These are phyloP conservation scores for Gastrodia elata DNA, from an alignment of 106 monocot genomes.

Conservation along the genomic window DNA sequence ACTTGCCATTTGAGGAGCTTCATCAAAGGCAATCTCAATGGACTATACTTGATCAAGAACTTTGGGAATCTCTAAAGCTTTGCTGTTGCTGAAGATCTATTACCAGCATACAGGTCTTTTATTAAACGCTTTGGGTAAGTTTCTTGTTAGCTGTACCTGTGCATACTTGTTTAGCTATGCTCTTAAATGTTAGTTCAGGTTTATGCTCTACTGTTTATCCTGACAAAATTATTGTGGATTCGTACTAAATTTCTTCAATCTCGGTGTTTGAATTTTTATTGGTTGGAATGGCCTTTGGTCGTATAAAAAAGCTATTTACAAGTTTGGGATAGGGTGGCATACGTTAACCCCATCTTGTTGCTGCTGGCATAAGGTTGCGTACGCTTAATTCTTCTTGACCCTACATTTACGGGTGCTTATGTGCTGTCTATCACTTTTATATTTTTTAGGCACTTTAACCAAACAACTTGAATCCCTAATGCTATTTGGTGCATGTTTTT, in stretches of 20 bases:
- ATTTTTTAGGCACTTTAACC: too few species aligned
- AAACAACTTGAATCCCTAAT: too few species aligned
- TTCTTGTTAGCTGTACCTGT: neutral
- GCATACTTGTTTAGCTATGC: neutral
- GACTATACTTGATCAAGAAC: conserved; percentile 45
- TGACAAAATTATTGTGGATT: neutral
- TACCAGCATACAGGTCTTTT: conserved; percentile 68
- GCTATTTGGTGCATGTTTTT: too few species aligned
- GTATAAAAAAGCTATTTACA: neutral
- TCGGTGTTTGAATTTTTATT: neutral
- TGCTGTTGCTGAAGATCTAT: conserved; percentile 50
- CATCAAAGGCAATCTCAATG: conserved; percentile 47
- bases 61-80: conserved; percentile 62
- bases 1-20: conserved; percentile 44
- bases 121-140: conserved; percentile 58
- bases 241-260: neutral
- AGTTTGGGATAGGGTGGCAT: neutral
- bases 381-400: too few species aligned
- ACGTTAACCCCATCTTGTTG: too few species aligned
- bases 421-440: too few species aligned
- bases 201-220: neutral
- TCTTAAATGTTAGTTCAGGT: neutral
- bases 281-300: neutral
- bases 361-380: too few species aligned
- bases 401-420: too few species aligned